A percentile compares a stretch with the other conserved stretches of the same genome.
phyloP scores from a whole-genome alignment of 805 yeast species.

The Wickerhamomyces pijperi region DNA sequence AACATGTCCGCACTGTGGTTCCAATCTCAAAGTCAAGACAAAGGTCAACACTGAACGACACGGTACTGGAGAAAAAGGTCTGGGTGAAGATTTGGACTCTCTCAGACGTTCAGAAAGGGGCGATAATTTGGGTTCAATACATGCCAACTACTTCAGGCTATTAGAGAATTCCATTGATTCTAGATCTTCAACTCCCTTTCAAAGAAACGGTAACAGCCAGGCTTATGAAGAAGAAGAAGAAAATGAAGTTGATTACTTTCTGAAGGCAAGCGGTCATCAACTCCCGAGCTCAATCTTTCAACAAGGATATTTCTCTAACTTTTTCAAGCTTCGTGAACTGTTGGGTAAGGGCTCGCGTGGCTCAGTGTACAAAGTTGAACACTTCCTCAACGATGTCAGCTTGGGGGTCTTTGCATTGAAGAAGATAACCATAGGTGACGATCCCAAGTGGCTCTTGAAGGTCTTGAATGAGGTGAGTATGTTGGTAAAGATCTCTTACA shows the following conservation, averaged over 20 bases:
- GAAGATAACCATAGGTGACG: constrained; percentile 75
- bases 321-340: constrained; percentile 48
- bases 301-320: constrained; percentile 70
- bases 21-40: not conserved
- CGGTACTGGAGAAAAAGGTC: no score
- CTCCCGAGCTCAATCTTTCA: constrained; percentile 52
- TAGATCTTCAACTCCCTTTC: not conserved
- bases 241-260: not conserved
- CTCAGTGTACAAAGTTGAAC: constrained; percentile 75
- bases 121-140: not conserved
- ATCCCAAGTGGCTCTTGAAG: constrained; percentile 52
- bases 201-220: no score
- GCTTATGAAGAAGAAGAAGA: no score
- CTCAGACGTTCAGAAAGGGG: not conserved
- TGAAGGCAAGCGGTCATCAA: not conserved
- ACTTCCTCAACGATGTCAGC: constrained; percentile 57
- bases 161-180: not conserved
- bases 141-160: not conserved
- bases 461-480: constrained; percentile 73
- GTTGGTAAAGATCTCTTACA: constrained; percentile 37
- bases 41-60: not conserved
- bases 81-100: no score
- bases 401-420: constrained; percentile 79
- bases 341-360: constrained; percentile 84
- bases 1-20: constrained; percentile 1